Base-by-base conservation (phyloP, 1,139 yeast species). In the Blastobotrys malaysiensis region DNA sequence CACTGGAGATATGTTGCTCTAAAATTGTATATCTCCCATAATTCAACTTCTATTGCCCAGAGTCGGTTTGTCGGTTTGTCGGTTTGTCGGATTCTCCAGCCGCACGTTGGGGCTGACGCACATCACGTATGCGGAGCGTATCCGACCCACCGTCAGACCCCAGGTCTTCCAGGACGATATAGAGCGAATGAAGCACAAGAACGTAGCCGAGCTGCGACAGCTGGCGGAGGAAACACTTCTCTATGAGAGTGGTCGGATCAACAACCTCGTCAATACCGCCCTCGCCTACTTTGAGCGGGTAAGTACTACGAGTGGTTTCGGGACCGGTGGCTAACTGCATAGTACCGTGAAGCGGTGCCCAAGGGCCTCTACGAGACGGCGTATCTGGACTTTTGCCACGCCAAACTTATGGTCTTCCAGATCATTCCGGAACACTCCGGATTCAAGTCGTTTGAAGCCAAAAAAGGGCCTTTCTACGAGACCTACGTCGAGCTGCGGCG, bases 351-450 rank as follows among this genome's bases (percentile, higher is more conserved):
- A 59, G 52, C 53, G 52, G 55, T 27, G 22, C 59, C 63, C 21
- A 55, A 55, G 24, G 60, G 63, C n/a, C 55, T 64, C 50, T 51
- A 56, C 43, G 66, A 65, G 53, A 60, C 65, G 13, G 63, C 64
- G 19, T 61, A 58, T 51, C 54, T 63, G 43, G 62, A 63, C 52
- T 62, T 54, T 45, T 63, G 65, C 52, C 62, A 58, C 11, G 60
- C 65, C 18, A 48, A 55, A 44, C 49, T 55, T 18, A 47, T 64
- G 45, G 56, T 65, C 26, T 58, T 61, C 22, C 55, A 57, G 24
- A 56, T 59, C 16, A 63, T 65, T 18, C 68, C 67, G 1, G 48
- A 55, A 19, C 66, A 64, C 49, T 48, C 54, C 19, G 60, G 56
- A 24, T 63, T 49, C 45, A 55, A 36, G 45, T 43, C 45, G 24